Evolutionary conservation across 2,329 filamentous ascomycete species (phyloP).

Genomic region (Aspergillus chevalieri): DNA sequence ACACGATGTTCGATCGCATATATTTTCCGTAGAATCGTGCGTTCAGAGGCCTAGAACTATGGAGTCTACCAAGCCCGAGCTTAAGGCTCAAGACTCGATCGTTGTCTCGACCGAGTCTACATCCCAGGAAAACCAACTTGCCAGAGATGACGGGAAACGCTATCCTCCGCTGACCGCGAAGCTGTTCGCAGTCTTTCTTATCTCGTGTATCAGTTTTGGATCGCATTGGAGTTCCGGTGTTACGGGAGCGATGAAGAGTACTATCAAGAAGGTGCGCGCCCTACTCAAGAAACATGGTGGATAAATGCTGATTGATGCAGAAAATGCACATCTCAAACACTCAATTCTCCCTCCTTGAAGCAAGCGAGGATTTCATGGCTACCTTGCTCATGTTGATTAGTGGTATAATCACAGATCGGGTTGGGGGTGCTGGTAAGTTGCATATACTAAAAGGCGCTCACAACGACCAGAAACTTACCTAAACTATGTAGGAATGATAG

Average conservation of each 20-base stretch:
- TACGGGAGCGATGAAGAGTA: conserved; percentile 56
- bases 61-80: too few relatives aligned
- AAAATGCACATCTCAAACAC: conserved; percentile 55
- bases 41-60: too few relatives aligned
- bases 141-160: conserved; percentile 10
- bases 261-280: conserved; percentile 48
- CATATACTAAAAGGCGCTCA: not conserved
- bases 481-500: conserved; percentile 40
- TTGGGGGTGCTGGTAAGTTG: conserved; percentile 49
- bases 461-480: not conserved
- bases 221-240: conserved; percentile 57
- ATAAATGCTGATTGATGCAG: conserved; percentile 6
- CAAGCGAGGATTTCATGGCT: conserved; percentile 58
- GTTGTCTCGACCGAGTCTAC: too few relatives aligned
- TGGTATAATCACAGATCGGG: conserved; percentile 52
- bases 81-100: too few relatives aligned
- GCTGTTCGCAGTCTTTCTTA: conserved; percentile 41
- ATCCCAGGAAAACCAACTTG: too few relatives aligned
- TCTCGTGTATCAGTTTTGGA: conserved; percentile 50
- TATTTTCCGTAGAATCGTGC: too few relatives aligned
- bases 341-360: conserved; percentile 54
- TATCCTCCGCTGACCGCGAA: conserved; percentile 26
- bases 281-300: conserved; percentile 1
- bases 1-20: too few relatives aligned
- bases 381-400: conserved; percentile 51